Conservation (phyloP, 1,284 basidiomycete genomes). For the Fomitopsis schrenkii region DNA sequence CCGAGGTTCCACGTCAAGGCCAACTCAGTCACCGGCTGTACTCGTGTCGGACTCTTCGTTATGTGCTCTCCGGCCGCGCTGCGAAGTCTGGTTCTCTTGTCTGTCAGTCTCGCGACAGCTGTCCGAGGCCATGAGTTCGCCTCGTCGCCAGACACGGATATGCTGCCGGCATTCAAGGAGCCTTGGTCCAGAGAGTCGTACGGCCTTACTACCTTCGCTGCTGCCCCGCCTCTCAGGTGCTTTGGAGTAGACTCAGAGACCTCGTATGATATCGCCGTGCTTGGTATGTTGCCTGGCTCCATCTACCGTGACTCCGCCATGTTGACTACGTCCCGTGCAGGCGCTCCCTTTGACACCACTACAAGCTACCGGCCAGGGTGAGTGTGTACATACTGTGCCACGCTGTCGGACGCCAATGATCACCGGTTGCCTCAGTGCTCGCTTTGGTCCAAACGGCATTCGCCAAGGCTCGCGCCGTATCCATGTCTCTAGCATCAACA, state of each 20-base stretch:
- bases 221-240: conserved; percentile 25
- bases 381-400: neutral
- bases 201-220: conserved; percentile 29
- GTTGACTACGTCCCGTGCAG: conserved; percentile 5
- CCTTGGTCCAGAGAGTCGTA: conserved; percentile 23
- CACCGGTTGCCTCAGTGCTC: conserved; percentile 17
- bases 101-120: neutral
- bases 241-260: conserved; percentile 25
- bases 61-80: neutral
- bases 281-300: conserved; percentile 17
- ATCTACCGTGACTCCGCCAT: neutral
- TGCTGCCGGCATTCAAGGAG: conserved; percentile 16
- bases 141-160: conserved; percentile 11
- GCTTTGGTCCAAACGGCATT: conserved; percentile 37
- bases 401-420: neutral
- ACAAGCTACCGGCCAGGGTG: conserved; percentile 32
- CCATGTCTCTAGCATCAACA: conserved; percentile 27
- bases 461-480: conserved; percentile 31
- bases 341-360: conserved; percentile 32
- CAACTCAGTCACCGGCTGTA: no score
- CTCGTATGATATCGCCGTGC: conserved; percentile 28
- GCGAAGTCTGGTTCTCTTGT: neutral
- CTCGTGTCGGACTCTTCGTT: neutral
- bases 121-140: neutral
- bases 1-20: neutral